Base-by-base conservation (phyloP, 805 yeast genomes). In the Yarrowia sp. region DNA sequence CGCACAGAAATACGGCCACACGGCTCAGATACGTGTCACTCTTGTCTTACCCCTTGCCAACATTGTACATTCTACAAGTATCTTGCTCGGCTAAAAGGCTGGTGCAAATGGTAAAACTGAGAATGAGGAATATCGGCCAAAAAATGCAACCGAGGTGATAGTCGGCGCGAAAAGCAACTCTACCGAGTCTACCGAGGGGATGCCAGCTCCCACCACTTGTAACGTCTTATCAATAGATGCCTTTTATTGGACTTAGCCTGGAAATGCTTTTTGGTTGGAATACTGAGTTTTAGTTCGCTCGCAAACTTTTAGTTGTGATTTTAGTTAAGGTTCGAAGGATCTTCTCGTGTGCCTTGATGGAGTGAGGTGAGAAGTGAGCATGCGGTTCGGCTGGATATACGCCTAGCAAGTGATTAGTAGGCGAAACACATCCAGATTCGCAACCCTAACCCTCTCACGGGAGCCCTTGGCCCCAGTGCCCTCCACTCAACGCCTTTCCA, bases 301-400 rank as follows among this genome's bases (percentile, higher is more conserved):
- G 14, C 24, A 17, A 20, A 43, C 9, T n/a, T 33, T 13, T 49
- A 34, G 39, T 30, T 30, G 20, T 15, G 1, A 1, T 15, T n/a
- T 49, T 33, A 30, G 39, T 34, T 49, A 33, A 33, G 55, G 55
- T 49, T 49, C n/a, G 8, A 1, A 5, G 17, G 36, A 33, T 33
- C 39, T 33, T 49, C 53, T 30, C 20, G 53, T 33, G 53, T 49
- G 38, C 53, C 39, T 49, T 20, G 36, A 30, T 33, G 20, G 17
- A n/a, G 53, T 49, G 13, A 24, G 30, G 30, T 24, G 30, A 24
- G 30, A 24, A 24, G 30, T 24, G 30, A 24, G 30, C 6, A 12
- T 24, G 50, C 15, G 30, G 30, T 46, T 46, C 50, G 50, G 50
- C 50, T 46, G 34, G 7, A 49, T n/a, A 49, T 49, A 49, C 53